Percentiles rank a stretch among this genome's conserved stretches.
Conservation (phyloP, 2,329 filamentous ascomycete genomes). For the Penicillium sp. region DNA sequence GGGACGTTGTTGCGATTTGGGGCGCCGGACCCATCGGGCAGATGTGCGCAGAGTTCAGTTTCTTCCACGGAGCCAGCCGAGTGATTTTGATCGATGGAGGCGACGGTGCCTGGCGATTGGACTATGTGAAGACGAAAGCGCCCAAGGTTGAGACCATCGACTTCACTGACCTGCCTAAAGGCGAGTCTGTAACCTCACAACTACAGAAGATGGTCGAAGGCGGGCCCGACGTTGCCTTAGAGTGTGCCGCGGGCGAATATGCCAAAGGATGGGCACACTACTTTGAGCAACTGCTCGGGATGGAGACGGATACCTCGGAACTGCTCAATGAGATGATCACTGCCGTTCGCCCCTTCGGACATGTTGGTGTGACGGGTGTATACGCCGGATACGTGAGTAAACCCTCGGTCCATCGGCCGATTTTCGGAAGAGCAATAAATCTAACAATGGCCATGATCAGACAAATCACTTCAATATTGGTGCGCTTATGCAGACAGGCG, state of each 20-base stretch:
- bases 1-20: conserved; percentile 78
- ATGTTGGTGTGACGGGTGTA: conserved; percentile 74
- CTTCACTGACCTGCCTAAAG: conserved; percentile 62
- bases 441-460: conserved; percentile 34
- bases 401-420: not conserved
- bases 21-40: conserved; percentile 85
- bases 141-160: conserved; percentile 68
- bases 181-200: conserved; percentile 65
- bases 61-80: conserved; percentile 69
- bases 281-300: conserved; percentile 60
- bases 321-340: conserved; percentile 57
- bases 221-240: conserved; percentile 72
- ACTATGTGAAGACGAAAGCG: conserved; percentile 65
- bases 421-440: not conserved
- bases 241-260: conserved; percentile 65
- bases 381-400: conserved; percentile 58
- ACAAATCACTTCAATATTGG: conserved; percentile 84
- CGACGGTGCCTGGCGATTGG: conserved; percentile 61
- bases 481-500: conserved; percentile 80
- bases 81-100: conserved; percentile 79
- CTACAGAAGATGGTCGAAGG: conserved; percentile 72
- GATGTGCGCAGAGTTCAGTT: conserved; percentile 67
- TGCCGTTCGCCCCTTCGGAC: conserved; percentile 56
- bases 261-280: conserved; percentile 62
- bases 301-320: conserved; percentile 79